Evolutionary conservation across 306 rosid genomes (phyloP).

Genomic region (Neltuma alba): DNA sequence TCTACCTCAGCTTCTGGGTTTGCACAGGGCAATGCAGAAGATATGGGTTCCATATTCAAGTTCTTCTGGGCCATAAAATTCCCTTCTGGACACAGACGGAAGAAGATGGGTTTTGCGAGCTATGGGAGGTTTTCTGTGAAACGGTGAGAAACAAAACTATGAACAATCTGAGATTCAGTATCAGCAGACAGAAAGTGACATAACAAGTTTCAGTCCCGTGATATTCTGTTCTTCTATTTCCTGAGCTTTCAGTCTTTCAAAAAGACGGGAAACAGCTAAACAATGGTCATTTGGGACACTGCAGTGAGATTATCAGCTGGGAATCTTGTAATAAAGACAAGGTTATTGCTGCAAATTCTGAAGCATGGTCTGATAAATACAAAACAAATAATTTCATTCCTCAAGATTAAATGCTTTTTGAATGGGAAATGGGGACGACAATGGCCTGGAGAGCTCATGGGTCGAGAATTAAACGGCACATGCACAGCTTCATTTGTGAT

Average conservation of each 20-base stretch:
- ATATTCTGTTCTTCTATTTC: slow-evolving; percentile 34
- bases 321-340: slow-evolving; percentile 16
- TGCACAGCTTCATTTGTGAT: slow-evolving; percentile 30
- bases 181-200: slow-evolving; percentile 51
- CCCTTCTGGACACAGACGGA: background rate
- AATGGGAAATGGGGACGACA: slow-evolving; percentile 20
- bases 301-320: slow-evolving; percentile 23
- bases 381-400: background rate
- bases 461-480: slow-evolving; percentile 27
- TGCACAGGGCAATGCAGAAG: slow-evolving; percentile 43
- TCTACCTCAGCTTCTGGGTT: slow-evolving; percentile 40
- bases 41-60: slow-evolving; percentile 43
- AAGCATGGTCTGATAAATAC: background rate
- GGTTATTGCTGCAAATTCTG: background rate
- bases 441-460: slow-evolving; percentile 30
- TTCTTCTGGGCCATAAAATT: slow-evolving; percentile 7
- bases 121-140: slow-evolving; percentile 36
- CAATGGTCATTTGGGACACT: background rate
- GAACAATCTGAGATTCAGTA: slow-evolving; percentile 29
- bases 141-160: slow-evolving; percentile 29
- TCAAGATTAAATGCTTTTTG: slow-evolving; percentile 26
- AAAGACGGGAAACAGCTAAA: background rate
- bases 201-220: slow-evolving; percentile 55
- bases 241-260: background rate
- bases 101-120: slow-evolving; percentile 13